Evolutionary conservation across 495 filamentous ascomycete species (phyloP).

Genomic region (Podospora appendiculata): DNA sequence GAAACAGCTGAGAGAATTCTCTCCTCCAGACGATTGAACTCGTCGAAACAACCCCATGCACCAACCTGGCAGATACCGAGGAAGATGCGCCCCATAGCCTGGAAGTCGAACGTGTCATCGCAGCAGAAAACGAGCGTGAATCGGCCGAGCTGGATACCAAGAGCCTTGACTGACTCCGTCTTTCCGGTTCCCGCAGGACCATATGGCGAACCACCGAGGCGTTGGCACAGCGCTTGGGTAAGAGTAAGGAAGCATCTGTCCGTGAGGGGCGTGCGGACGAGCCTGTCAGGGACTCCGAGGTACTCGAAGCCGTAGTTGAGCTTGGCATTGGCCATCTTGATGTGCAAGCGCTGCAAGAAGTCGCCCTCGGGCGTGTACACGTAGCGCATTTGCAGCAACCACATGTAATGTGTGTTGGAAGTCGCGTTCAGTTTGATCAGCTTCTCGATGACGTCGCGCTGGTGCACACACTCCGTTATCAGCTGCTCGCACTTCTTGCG

Average conservation of each 20-base stretch:
- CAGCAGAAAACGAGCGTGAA: slow-evolving; percentile 99
- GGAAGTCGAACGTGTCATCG: slow-evolving; percentile 98
- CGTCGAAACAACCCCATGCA: slow-evolving; percentile 99
- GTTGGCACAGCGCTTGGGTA: slow-evolving; percentile 89
- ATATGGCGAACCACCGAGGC: slow-evolving; percentile 93
- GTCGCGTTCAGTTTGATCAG: slow-evolving; percentile 67
- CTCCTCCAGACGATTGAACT: slow-evolving; percentile 98
- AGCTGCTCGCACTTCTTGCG: slow-evolving; percentile 97
- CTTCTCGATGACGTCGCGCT: slow-evolving; percentile 83
- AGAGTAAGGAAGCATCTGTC: slow-evolving; percentile 97
- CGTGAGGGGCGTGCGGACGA: slow-evolving; percentile 92
- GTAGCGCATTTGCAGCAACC: slow-evolving; percentile 98
- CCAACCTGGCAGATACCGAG: slow-evolving; percentile 98
- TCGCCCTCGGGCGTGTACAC: slow-evolving; percentile 77
- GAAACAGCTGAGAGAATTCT: slow-evolving; percentile 95
- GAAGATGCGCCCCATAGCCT: slow-evolving; percentile 99
- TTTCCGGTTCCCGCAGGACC: slow-evolving; percentile 98
- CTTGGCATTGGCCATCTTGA: slow-evolving; percentile 95
- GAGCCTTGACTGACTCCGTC: slow-evolving; percentile 96
- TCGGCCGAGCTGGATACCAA: slow-evolving; percentile 90
- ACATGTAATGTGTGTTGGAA: slow-evolving; percentile 77
- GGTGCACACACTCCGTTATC: slow-evolving; percentile 97
- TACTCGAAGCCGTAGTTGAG: slow-evolving; percentile 98
- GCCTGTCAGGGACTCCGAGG: slow-evolving; percentile 86
- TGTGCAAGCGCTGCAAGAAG: slow-evolving; percentile 71